Percentiles rank a stretch among this genome's conserved stretches.
phyloP scores from a whole-genome alignment of 441 rosid species.

The Bocquillonia castaneifolia region DNA sequence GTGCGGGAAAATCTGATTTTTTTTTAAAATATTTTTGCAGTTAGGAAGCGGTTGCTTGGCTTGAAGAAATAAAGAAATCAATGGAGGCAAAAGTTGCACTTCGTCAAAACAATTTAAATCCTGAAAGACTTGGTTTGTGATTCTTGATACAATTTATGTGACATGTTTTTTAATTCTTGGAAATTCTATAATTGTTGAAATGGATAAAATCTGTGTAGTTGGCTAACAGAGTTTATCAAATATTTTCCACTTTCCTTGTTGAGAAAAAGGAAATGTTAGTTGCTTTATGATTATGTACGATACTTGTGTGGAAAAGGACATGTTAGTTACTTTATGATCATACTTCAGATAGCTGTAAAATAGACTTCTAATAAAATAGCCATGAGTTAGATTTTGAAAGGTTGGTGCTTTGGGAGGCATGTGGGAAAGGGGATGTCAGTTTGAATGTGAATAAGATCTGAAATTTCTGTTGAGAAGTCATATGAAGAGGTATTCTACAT shows the following conservation, averaged over 20 bases:
- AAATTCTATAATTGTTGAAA: constrained; percentile 10
- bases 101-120: constrained; percentile 88
- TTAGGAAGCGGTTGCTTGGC: constrained; percentile 87
- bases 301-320: background rate
- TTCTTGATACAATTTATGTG: constrained; percentile 7
- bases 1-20: background rate
- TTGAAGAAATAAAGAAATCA: constrained; percentile 62
- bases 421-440: background rate
- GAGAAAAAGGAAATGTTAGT: background rate
- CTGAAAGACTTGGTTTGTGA: constrained; percentile 85
- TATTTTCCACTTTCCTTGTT: background rate
- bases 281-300: background rate
- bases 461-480: background rate
- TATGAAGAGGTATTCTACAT: background rate
- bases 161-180: too few relatives aligned
- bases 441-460: background rate
- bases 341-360: background rate
- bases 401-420: background rate
- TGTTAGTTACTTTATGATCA: background rate
- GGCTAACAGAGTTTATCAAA: background rate
- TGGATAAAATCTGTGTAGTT: background rate
- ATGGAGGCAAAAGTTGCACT: constrained; percentile 78
- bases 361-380: background rate
- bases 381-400: background rate
- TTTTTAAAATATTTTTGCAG: background rate